Base-by-base conservation (phyloP, 352 stramenopile species). In the Phytophthora multivora region DNA sequence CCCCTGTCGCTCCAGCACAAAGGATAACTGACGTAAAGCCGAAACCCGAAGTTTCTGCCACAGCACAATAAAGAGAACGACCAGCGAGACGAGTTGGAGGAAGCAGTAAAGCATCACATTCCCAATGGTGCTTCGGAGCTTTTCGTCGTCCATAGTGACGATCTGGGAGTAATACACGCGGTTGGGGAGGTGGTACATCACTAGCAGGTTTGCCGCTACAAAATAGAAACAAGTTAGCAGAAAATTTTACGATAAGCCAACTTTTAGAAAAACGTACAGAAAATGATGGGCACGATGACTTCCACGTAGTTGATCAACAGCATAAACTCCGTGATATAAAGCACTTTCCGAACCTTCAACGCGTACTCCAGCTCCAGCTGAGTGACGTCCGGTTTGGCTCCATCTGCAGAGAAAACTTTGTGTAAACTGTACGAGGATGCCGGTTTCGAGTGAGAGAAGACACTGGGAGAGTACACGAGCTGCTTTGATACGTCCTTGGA, bases 271-370 rank as follows among this genome's bases (percentile, higher is more conserved):
- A 53, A 71, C 66, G 59, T 56, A 80, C 73, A 61, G 51, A 80
- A 80, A 23, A 83, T 70, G 4, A 73, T 15, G 5, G 76, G 71
- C 13, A 85, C 63, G 23, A 75, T 58, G 4, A 79, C 68, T 31
- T 82, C 70, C 2, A 75, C 59, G 23, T 71, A 80, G 47, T 85
- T 76, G 36, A 76, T 59, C 45, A 82, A 52, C 18, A 82, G 19
- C 15, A 83, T 26, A 11, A 79, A 86, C 62, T 83, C 73, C 2
- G 76, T 74, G 42, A 79, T 59, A 33, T 82, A 77, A 3, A 85
- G 59, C 31, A 80, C 38, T 28, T 67, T 45, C 4, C 67, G 47
- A 0, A 66, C 46, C 10, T 64, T 39, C 0, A 59, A 18, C 1
- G 67, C 45, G 15, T 78, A 75, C 15, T 62, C 28, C 8, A 71